A percentile compares a stretch with the other conserved stretches of the same genome.
Evolutionary conservation across 805 yeast species (phyloP).

Genomic region (Saccharomyces paradoxus): DNA sequence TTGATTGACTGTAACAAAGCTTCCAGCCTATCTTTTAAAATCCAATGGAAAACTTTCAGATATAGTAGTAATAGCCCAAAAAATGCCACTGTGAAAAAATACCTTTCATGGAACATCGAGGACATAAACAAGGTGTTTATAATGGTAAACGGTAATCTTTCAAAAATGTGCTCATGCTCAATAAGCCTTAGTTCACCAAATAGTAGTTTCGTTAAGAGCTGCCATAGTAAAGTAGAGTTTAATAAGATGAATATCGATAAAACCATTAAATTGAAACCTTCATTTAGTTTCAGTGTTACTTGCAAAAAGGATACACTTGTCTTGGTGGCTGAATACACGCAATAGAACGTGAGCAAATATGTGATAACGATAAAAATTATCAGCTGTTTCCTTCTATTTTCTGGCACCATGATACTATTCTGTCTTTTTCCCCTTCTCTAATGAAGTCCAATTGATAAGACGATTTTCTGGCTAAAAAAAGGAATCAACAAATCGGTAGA

Average conservation of each 20-base stretch:
- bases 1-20: constrained; percentile 38
- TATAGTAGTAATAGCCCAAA: constrained; percentile 37
- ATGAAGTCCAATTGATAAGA: neutral
- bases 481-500: neutral
- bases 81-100: constrained; percentile 36
- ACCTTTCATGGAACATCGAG: constrained; percentile 44
- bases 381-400: constrained; percentile 11
- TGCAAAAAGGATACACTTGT: constrained; percentile 29
- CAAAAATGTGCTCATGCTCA: constrained; percentile 70
- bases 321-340: constrained; percentile 17
- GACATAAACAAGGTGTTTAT: constrained; percentile 54
- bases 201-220: constrained; percentile 41
- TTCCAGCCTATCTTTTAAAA: constrained; percentile 44
- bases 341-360: constrained; percentile 15
- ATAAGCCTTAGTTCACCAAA: constrained; percentile 71
- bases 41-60: constrained; percentile 70
- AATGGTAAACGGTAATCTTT: constrained; percentile 53
- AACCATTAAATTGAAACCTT: constrained; percentile 39
- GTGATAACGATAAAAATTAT: constrained; percentile 10
- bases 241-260: constrained; percentile 40
- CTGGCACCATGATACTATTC: neutral
- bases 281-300: constrained; percentile 43
- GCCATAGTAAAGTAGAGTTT: constrained; percentile 35
- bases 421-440: neutral
- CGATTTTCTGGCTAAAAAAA: neutral